Conservation (phyloP, 1,139 yeast species). For the Pichia sp. region DNA sequence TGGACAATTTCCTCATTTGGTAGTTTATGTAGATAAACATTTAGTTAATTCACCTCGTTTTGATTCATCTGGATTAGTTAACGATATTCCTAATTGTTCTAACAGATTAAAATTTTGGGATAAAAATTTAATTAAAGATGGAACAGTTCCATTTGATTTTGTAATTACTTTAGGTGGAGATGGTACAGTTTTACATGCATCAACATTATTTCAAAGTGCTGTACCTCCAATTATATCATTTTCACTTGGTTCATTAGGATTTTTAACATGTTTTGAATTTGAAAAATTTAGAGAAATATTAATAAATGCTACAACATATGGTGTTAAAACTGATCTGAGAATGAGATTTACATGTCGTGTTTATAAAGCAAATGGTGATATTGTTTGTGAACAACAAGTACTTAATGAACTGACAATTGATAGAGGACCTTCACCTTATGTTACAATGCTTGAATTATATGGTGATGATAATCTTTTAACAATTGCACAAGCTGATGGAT, state of each 20-base stretch:
- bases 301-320: slow-evolving; percentile 52
- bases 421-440: slow-evolving; percentile 84
- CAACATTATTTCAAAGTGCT: slow-evolving; percentile 68
- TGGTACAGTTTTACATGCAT: slow-evolving; percentile 79
- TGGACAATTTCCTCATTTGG: slow-evolving; percentile 34
- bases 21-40: slow-evolving; percentile 66
- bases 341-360: slow-evolving; percentile 74
- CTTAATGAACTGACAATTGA: slow-evolving; percentile 80
- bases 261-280: slow-evolving; percentile 70
- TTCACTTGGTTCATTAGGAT: slow-evolving; percentile 76
- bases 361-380: slow-evolving; percentile 44
- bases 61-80: slow-evolving; percentile 39
- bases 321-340: slow-evolving; percentile 71
- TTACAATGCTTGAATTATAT: slow-evolving; percentile 73
- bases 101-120: slow-evolving; percentile 62
- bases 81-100: slow-evolving; percentile 38
- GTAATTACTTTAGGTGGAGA: slow-evolving; percentile 85
- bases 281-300: slow-evolving; percentile 59
- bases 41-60: slow-evolving; percentile 58
- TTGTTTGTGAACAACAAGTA: slow-evolving; percentile 70
- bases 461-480: slow-evolving; percentile 78
- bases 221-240: slow-evolving; percentile 89
- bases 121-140: slow-evolving; percentile 45
- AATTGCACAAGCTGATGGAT: slow-evolving; percentile 86
- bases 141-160: slow-evolving; percentile 63